Evolutionary conservation across 2,329 filamentous ascomycete genomes (phyloP).

Genomic region (Cladosporium phlei): DNA sequence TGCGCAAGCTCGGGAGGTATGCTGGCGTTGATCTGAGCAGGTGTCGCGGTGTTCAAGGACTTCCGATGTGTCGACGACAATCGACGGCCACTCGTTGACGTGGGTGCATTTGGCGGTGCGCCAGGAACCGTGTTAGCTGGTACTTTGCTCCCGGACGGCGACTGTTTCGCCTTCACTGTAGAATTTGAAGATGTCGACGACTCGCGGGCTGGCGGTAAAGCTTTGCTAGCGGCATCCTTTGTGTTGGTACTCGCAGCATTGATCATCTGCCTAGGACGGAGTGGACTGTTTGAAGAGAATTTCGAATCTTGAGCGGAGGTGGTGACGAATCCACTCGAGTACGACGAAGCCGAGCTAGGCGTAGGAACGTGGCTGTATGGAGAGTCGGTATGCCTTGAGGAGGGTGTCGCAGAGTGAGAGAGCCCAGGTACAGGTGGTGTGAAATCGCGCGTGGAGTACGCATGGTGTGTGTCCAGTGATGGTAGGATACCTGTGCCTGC

Average conservation of each 20-base stretch:
- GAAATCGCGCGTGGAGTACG: slow-evolving; percentile 13
- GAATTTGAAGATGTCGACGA: slow-evolving; percentile 62
- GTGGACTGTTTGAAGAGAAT: background rate
- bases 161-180: slow-evolving; percentile 32
- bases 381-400: slow-evolving; percentile 70
- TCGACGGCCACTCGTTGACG: background rate
- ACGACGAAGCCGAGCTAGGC: slow-evolving; percentile 71
- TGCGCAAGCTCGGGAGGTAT: slow-evolving; percentile 39
- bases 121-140: background rate
- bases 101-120: background rate
- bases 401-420: slow-evolving; percentile 65
- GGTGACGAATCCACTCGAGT: slow-evolving; percentile 47
- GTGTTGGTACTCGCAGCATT: slow-evolving; percentile 45
- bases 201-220: slow-evolving; percentile 63
- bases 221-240: slow-evolving; percentile 47
- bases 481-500: background rate
- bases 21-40: slow-evolving; percentile 3
- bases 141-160: background rate
- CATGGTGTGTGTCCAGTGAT: slow-evolving; percentile 5
- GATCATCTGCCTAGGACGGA: background rate
- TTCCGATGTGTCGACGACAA: background rate
- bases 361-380: slow-evolving; percentile 75
- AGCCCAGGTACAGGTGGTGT: slow-evolving; percentile 36
- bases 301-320: slow-evolving; percentile 38
- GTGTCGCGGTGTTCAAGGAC: background rate